Evolutionary conservation across 306 rosid genomes (phyloP), one percentile per base, ranked within the genome.

Genomic region (Bauhinia variegata): DNA sequence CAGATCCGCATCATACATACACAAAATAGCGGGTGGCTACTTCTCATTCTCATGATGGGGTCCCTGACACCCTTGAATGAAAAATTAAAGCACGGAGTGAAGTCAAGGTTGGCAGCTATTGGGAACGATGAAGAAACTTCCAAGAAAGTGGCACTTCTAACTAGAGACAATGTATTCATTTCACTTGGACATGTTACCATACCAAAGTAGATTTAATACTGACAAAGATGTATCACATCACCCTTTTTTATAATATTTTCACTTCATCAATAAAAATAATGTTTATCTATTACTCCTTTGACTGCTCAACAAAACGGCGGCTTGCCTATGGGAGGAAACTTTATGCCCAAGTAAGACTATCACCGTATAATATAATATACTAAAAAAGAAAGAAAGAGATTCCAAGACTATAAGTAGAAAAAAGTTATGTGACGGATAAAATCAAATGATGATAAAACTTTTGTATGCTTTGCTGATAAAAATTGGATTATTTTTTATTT

Each of bases 171-270:
- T 52, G 60, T 60, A 79, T 83, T 80, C 87, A 85, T 74, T 88
- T 83, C 78, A 88, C 84, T 30, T 85, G 80, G 91, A 80, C 87
- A 42, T 34, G 46, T 15, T 36, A 15, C 60, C 7, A 23, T 23
- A 5, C 5, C 8, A 9, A 1, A 43, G 15, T 34, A 30, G 11
- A 38, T 49, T 59, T 23, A 67, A 30, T 38, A 47, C 4, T 54
- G 79, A 80, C 69, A 61, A 38, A 30, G 77, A 82, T 16, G 64
- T 77, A 30, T 52, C 19, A 6, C 0, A n/a, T 17, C 34, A 14
- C 37, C 42, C 10, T 31, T 42, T 56, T 7, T 14, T 2, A 17
- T 0, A 13, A 19, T 7, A 16, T 1, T 36, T 5, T 15, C 8
- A 18, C 7, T 15, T 44, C 33, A 47, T 13, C 12, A 41, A n/a